These are phyloP conservation scores for Rosa persica DNA, from an alignment of 306 rosid genomes.

Conservation along the genomic window DNA sequence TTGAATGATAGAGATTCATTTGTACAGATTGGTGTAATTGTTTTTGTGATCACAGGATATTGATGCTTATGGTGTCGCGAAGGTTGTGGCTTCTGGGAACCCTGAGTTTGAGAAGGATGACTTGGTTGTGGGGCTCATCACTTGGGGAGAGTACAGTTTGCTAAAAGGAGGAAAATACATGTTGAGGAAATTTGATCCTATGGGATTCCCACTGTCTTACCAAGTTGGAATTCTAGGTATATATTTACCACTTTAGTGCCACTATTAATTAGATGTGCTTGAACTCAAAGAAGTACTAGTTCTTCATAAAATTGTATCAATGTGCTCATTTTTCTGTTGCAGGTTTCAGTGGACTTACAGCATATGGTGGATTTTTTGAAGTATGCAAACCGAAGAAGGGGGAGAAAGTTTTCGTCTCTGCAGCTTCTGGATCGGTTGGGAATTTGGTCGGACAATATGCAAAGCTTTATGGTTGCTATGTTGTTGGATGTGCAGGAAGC, in stretches of 20 bases:
- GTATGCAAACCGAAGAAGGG: conserved; percentile 55
- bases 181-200: conserved; percentile 52
- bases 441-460: conserved; percentile 73
- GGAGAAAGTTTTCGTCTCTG: conserved; percentile 73
- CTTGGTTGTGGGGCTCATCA: conserved; percentile 57
- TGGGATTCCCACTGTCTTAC: conserved; percentile 58
- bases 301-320: not conserved
- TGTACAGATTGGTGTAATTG: not conserved
- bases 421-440: conserved; percentile 72
- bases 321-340: not conserved
- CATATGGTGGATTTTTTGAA: conserved; percentile 65
- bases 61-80: conserved; percentile 51
- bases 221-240: conserved; percentile 65
- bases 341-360: conserved; percentile 70
- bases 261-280: not conserved
- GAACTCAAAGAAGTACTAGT: not conserved
- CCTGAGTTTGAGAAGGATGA: conserved; percentile 59
- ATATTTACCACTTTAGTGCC: conserved; percentile 22
- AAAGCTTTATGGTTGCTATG: conserved; percentile 72
- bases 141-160: conserved; percentile 73
- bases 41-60: conserved; percentile 34
- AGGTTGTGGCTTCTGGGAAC: conserved; percentile 61
- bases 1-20: not conserved
- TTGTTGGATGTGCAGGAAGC: conserved; percentile 73
- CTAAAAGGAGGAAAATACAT: conserved; percentile 39